Percentiles rank a stretch among this genome's conserved stretches.
Evolutionary conservation across 2,329 filamentous ascomycete species (phyloP).

Genomic region (Fusarium phyllophilum): DNA sequence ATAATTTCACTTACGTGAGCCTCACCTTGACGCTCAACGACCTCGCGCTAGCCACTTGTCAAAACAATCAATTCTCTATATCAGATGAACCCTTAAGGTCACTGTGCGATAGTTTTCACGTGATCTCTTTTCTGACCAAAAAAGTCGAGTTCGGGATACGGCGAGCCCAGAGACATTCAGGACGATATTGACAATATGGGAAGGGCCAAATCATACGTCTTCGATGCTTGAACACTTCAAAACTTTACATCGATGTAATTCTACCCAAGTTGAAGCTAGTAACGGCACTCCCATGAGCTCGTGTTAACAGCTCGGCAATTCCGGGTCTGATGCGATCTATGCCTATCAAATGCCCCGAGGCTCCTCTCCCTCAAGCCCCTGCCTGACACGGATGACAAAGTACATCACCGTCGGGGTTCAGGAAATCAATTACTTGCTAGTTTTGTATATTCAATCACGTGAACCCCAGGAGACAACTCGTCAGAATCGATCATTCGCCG

Average conservation of each 20-base stretch:
- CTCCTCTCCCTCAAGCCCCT: neutral
- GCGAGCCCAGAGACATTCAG: neutral
- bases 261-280: neutral
- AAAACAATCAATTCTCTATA: neutral
- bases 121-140: neutral
- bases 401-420: neutral
- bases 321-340: conserved; percentile 9
- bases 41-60: neutral
- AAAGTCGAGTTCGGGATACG: neutral
- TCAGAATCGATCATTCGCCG: neutral
- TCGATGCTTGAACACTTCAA: neutral
- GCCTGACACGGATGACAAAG: neutral
- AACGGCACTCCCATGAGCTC: neutral
- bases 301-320: neutral
- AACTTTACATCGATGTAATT: neutral
- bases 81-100: neutral
- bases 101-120: neutral
- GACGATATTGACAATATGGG: neutral
- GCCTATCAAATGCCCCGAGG: neutral
- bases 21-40: neutral
- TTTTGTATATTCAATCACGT: neutral
- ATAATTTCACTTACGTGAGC: conserved; percentile 15
- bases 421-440: no score
- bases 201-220: neutral
- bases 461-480: neutral